These are phyloP conservation scores for Macrotyloma uniflorum DNA, from an alignment of 306 rosid genomes.

Conservation along the genomic window DNA sequence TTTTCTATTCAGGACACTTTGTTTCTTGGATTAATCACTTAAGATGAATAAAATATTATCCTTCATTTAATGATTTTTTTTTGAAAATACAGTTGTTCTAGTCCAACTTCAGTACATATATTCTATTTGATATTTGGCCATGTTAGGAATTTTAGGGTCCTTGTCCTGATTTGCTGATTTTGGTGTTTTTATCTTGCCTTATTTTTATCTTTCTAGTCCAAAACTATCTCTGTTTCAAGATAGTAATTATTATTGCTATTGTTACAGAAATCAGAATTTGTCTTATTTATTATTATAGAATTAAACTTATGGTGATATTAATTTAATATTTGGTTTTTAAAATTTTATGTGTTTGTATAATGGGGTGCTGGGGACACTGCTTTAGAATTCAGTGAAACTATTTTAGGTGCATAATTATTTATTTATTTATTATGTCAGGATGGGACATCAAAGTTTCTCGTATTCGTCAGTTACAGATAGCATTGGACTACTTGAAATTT, in stretches of 20 bases:
- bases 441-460: constrained; percentile 88
- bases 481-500: constrained; percentile 85
- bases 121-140: constrained; percentile 14
- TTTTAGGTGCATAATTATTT: constrained; percentile 42
- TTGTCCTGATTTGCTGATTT: constrained; percentile 15
- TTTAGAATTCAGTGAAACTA: constrained; percentile 19
- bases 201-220: too few species aligned
- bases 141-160: constrained; percentile 20
- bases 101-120: background rate
- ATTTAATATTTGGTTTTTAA: constrained; percentile 24
- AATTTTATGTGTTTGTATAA: constrained; percentile 19
- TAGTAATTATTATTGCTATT: background rate
- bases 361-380: constrained; percentile 16
- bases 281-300: background rate
- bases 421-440: constrained; percentile 58
- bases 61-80: background rate
- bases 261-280: too few species aligned
- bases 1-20: constrained; percentile 6
- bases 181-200: constrained; percentile 22
- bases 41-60: background rate
- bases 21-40: constrained; percentile 21
- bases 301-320: background rate
- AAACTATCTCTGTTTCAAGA: constrained; percentile 14
- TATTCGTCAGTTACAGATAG: constrained; percentile 75
- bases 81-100: background rate